phyloP scores from a whole-genome alignment of 139 green algal species.

The Volvox reticuliferus region DNA sequence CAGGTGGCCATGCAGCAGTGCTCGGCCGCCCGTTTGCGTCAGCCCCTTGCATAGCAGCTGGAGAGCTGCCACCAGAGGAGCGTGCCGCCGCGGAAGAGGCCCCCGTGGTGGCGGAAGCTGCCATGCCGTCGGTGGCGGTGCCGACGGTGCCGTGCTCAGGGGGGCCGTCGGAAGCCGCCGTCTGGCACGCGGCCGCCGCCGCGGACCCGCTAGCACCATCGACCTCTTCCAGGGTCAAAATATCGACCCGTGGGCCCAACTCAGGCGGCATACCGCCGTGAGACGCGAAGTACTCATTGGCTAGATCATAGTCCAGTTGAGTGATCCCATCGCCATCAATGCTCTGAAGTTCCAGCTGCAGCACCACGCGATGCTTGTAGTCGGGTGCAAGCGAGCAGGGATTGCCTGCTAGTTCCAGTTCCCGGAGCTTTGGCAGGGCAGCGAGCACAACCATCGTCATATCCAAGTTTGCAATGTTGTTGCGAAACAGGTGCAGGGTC shows the following conservation, averaged over 20 bases:
- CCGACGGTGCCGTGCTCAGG: background rate
- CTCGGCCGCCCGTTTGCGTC: background rate
- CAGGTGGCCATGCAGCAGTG: background rate
- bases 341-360: conserved; percentile 45
- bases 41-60: background rate
- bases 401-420: conserved; percentile 57
- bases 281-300: conserved; percentile 41
- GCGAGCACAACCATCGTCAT: background rate
- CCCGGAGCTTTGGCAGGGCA: conserved; percentile 28
- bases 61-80: background rate
- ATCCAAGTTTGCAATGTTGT: conserved; percentile 52
- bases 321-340: conserved; percentile 42
- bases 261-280: conserved; percentile 25
- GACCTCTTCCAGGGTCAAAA: conserved; percentile 41
- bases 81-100: too few species aligned
- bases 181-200: background rate
- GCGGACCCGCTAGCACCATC: background rate
- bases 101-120: too few species aligned
- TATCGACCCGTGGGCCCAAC: conserved; percentile 27
- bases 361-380: conserved; percentile 48
- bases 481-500: conserved; percentile 46
- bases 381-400: conserved; percentile 22
- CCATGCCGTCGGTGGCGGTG: background rate
- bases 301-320: conserved; percentile 51
- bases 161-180: background rate